These are phyloP conservation scores for Misopates orontium DNA, from an alignment of 257 asterid species.

Conservation along the genomic window DNA sequence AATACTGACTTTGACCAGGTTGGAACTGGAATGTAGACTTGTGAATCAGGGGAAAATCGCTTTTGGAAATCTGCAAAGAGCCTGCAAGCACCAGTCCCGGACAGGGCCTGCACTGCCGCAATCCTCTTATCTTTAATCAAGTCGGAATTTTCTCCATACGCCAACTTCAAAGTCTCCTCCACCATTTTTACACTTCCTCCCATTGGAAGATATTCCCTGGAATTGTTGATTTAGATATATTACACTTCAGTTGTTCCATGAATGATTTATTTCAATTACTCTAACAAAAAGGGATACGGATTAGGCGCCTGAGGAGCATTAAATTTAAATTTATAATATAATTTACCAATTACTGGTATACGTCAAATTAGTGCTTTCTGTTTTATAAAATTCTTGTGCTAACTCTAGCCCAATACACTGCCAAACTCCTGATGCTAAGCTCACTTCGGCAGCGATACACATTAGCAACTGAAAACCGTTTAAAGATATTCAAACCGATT, in stretches of 20 bases:
- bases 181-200: conserved; percentile 89
- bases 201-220: conserved; percentile 99
- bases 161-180: conserved; percentile 82
- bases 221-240: conserved; percentile 21
- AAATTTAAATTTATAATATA: neutral
- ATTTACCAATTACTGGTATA: conserved; percentile 3
- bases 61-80: conserved; percentile 94
- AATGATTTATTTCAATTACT: neutral
- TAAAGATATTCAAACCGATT: too few relatives aligned
- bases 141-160: conserved; percentile 89
- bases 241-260: conserved; percentile 15
- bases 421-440: too few relatives aligned
- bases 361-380: too few relatives aligned
- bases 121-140: conserved; percentile 77
- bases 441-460: too few relatives aligned
- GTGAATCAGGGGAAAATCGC: conserved; percentile 87
- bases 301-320: conserved; percentile 10
- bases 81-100: conserved; percentile 98
- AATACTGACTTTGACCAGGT: conserved; percentile 93
- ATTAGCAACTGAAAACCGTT: too few relatives aligned
- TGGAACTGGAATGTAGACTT: conserved; percentile 86
- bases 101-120: conserved; percentile 93
- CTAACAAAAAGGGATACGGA: neutral
- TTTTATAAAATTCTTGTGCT: too few relatives aligned
- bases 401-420: neutral